These are phyloP conservation scores for Candida morakotiae DNA, from an alignment of 805 yeast species.

Conservation along the genomic window DNA sequence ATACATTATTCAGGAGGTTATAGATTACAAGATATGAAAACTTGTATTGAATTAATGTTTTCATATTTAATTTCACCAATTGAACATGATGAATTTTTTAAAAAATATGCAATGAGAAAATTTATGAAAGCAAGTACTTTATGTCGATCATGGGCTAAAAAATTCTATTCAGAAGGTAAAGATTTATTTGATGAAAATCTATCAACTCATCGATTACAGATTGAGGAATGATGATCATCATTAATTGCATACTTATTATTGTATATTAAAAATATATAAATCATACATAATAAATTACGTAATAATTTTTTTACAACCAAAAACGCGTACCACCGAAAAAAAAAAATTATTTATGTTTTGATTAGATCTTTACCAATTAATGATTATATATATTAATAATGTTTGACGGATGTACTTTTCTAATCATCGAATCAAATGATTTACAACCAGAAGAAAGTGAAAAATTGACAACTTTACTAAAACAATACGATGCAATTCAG, in stretches of 20 bases:
- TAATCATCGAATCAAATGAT: constrained; percentile 16
- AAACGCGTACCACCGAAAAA: no score
- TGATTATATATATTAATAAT: no score
- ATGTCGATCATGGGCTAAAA: constrained; percentile 81
- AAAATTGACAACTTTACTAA: constrained; percentile 12
- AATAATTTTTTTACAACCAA: no score
- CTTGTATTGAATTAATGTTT: constrained; percentile 69
- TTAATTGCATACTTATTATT: neutral
- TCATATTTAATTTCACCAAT: constrained; percentile 78
- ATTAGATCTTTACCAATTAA: no score
- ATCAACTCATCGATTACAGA: constrained; percentile 16
- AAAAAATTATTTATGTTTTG: no score
- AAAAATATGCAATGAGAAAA: constrained; percentile 85
- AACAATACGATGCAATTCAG: constrained; percentile 18
- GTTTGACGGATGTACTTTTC: constrained; percentile 12
- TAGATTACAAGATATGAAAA: constrained; percentile 64
- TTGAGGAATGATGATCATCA: constrained; percentile 8
- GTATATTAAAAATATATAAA: neutral
- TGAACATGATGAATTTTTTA: constrained; percentile 87
- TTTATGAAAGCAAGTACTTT: constrained; percentile 81
- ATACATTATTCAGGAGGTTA: constrained; percentile 92
- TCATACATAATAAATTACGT: neutral
- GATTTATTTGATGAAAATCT: constrained; percentile 26
- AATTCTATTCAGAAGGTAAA: constrained; percentile 45
- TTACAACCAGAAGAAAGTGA: constrained; percentile 12